Conservation (phyloP, 495 filamentous ascomycete genomes). For the Xylaria longipes region DNA sequence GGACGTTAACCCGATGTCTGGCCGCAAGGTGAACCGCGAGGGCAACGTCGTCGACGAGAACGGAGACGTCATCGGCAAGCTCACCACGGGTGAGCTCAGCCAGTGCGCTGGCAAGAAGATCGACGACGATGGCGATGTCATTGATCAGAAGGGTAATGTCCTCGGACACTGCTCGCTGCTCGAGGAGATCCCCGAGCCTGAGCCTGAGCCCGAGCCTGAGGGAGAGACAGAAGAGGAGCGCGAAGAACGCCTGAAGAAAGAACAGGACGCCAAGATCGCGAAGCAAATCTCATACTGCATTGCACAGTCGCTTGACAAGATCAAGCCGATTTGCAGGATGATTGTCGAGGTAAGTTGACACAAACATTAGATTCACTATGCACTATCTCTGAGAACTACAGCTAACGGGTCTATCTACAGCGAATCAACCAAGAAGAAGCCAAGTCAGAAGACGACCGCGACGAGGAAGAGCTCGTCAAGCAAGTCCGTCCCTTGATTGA, state of each 20-base stretch:
- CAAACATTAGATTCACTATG: neutral
- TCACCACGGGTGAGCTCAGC: constrained; percentile 75
- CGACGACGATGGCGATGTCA: constrained; percentile 84
- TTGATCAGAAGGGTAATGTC: constrained; percentile 81
- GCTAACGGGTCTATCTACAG: constrained; percentile 45
- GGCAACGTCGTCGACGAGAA: constrained; percentile 83
- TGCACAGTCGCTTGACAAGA: constrained; percentile 77
- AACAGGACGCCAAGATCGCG: constrained; percentile 76
- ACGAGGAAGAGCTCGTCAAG: constrained; percentile 87
- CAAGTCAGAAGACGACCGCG: constrained; percentile 86
- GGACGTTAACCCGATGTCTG: constrained; percentile 65
- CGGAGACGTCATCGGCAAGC: constrained; percentile 79
- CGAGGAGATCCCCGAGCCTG: constrained; percentile 69
- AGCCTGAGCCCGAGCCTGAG: constrained; percentile 50
- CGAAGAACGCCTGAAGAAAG: constrained; percentile 59
- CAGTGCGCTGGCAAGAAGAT: constrained; percentile 78
- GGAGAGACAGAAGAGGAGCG: constrained; percentile 58
- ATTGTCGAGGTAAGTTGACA: constrained; percentile 73
- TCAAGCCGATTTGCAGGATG: constrained; percentile 85
- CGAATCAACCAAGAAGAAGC: constrained; percentile 80
- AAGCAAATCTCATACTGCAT: constrained; percentile 78
- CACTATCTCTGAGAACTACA: neutral
- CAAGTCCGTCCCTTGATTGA: constrained; percentile 87
- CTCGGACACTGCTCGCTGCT: constrained; percentile 82
- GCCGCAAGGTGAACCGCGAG: constrained; percentile 78